Evolutionary conservation across 768 basidiomycete species (phyloP).

Genomic region (Vishniacozyma victoriae): DNA sequence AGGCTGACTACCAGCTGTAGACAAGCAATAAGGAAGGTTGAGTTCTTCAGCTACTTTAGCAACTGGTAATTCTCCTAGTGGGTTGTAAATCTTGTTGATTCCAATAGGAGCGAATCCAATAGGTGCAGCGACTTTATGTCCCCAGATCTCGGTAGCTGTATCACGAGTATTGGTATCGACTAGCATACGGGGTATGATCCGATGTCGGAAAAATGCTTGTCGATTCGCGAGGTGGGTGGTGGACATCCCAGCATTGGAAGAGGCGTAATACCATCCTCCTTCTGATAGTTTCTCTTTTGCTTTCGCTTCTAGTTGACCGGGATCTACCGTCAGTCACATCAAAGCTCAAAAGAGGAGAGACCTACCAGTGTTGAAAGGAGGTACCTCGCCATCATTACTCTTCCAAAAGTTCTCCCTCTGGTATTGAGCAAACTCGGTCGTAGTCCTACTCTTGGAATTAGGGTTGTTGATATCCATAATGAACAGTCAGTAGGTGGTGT

Average conservation of each 20-base stretch:
- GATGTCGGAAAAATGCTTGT: slow-evolving; percentile 41
- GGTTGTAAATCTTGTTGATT: slow-evolving; percentile 52
- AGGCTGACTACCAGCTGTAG: slow-evolving; percentile 64
- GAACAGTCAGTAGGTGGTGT: too few species aligned
- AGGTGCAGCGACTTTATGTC: slow-evolving; percentile 53
- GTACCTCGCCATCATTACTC: too few species aligned
- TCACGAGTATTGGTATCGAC: slow-evolving; percentile 54
- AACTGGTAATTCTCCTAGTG: slow-evolving; percentile 64
- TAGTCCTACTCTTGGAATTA: too few species aligned
- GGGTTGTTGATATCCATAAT: too few species aligned
- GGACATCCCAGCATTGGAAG: slow-evolving; percentile 67
- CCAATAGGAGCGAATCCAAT: slow-evolving; percentile 62
- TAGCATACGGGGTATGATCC: slow-evolving; percentile 64
- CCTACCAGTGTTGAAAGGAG: too few species aligned
- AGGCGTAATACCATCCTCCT: slow-evolving; percentile 66
- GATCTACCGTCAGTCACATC: too few species aligned
- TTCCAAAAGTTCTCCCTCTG: too few species aligned
- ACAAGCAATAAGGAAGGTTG: slow-evolving; percentile 66
- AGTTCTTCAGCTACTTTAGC: slow-evolving; percentile 62
- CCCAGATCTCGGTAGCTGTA: slow-evolving; percentile 52
- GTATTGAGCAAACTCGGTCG: too few species aligned
- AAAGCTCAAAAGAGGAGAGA: too few species aligned
- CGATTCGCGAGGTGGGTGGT: slow-evolving; percentile 65
- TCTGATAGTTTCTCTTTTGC: slow-evolving; percentile 52
- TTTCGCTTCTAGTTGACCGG: slow-evolving; percentile 49